A percentile compares a stretch with the other conserved stretches of the same genome.
Evolutionary conservation across 495 filamentous ascomycete genomes (phyloP).

Genomic region (Neurospora hispaniola): DNA sequence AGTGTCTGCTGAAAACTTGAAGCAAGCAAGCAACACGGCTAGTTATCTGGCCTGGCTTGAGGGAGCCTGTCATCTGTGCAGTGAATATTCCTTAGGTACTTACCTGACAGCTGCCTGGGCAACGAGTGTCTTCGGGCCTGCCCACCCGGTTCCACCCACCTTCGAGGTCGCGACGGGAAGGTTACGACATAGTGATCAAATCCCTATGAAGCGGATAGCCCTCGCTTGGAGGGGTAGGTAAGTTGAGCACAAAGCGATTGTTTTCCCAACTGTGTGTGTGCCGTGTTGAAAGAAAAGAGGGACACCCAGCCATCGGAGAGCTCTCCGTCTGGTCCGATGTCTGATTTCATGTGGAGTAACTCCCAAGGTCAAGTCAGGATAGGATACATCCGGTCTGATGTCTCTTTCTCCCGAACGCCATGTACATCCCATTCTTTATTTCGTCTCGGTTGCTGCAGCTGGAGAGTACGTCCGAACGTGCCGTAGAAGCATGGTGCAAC

Average conservation of each 20-base stretch:
- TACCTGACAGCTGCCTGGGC: neutral
- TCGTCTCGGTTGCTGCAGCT: neutral
- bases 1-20: neutral
- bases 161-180: neutral
- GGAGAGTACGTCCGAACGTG: neutral
- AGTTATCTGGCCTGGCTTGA: neutral
- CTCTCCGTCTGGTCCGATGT: neutral
- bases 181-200: neutral
- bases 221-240: neutral
- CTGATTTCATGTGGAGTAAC: neutral
- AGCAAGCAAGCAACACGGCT: neutral
- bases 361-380: no score
- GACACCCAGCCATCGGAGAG: neutral
- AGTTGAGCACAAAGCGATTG: no score
- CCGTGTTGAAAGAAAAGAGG: neutral
- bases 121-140: no score
- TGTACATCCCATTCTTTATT: neutral
- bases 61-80: neutral
- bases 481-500: neutral
- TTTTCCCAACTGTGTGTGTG: neutral
- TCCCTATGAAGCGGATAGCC: neutral
- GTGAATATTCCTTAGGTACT: neutral
- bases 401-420: neutral
- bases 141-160: neutral
- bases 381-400: neutral